A percentile compares a stretch with the other conserved stretches of the same genome.
phyloP scores from a whole-genome alignment of 2,329 filamentous ascomycete species.

The Dryadomyces quercivorus region DNA sequence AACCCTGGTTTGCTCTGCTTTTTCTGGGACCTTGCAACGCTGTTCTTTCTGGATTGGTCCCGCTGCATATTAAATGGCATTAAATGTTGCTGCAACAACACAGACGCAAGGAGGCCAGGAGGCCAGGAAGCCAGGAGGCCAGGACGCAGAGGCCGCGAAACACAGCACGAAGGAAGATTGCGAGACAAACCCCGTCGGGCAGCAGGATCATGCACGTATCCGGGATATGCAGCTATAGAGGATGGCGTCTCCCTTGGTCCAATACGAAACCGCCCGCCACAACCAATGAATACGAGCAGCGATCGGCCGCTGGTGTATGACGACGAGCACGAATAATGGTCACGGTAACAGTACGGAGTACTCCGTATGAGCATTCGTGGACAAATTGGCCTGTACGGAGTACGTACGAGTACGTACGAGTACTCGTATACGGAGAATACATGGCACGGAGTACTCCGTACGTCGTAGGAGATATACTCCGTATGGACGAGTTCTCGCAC shows the following conservation, averaged over 20 bases:
- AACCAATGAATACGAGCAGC: background rate
- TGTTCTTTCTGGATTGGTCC: background rate
- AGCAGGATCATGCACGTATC: background rate
- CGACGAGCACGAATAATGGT: too few relatives aligned
- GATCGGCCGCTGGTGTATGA: background rate
- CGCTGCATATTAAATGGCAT: background rate
- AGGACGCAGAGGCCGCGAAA: too few relatives aligned
- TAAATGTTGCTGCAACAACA: background rate
- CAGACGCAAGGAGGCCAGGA: too few relatives aligned
- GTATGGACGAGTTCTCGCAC: too few relatives aligned
- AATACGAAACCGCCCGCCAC: background rate
- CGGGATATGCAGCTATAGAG: background rate
- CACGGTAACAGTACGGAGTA: background rate
- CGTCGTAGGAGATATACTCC: too few relatives aligned
- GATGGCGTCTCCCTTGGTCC: too few relatives aligned
- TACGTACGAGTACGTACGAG: background rate
- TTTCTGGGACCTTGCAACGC: background rate
- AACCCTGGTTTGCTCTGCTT: background rate
- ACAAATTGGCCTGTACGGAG: too few relatives aligned
- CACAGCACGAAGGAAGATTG: too few relatives aligned
- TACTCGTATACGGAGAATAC: background rate
- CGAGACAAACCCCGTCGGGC: too few relatives aligned
- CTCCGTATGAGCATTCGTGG: background rate
- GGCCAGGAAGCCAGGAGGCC: too few relatives aligned
- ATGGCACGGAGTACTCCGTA: background rate